These are phyloP conservation scores for Claviceps humidiphila DNA, from an alignment of 2,329 filamentous ascomycete species.

Conservation along the genomic window DNA sequence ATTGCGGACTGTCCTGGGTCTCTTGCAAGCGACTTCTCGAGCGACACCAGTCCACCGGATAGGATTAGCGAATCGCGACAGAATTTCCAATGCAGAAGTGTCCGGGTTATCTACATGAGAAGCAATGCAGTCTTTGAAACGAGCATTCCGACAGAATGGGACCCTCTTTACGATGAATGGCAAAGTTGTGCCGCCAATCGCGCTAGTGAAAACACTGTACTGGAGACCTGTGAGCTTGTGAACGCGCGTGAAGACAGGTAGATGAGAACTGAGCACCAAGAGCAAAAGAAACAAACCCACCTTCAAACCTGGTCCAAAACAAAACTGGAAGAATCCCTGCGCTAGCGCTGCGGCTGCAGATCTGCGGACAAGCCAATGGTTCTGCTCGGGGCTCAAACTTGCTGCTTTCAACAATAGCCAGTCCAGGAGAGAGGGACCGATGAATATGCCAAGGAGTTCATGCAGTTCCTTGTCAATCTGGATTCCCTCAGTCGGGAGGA, in stretches of 20 bases:
- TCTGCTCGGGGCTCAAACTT: no score
- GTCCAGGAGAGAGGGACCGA: no score
- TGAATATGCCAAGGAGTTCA: no score
- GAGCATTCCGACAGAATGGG: neutral
- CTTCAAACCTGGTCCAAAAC: neutral
- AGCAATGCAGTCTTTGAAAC: neutral
- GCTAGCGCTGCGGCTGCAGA: no score
- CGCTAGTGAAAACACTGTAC: neutral
- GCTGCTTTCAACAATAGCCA: no score
- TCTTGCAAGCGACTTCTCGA: neutral
- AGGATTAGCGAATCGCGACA: neutral
- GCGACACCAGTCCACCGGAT: neutral
- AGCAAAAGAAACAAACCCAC: neutral
- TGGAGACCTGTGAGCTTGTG: neutral
- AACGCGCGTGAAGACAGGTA: neutral
- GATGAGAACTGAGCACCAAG: neutral
- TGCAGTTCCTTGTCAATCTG: no score
- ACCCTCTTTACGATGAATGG: neutral
- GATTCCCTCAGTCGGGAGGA: no score
- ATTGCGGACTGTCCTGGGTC: no score
- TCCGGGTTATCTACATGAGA: slow-evolving; percentile 1
- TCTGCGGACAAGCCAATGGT: no score
- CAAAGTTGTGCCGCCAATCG: neutral
- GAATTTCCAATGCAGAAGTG: neutral
- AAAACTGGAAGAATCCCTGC: slow-evolving; percentile 6